Percentiles rank a stretch among this genome's conserved stretches.
phyloP scores from a whole-genome alignment of 1,139 yeast species.

The Lodderomyces margitis region DNA sequence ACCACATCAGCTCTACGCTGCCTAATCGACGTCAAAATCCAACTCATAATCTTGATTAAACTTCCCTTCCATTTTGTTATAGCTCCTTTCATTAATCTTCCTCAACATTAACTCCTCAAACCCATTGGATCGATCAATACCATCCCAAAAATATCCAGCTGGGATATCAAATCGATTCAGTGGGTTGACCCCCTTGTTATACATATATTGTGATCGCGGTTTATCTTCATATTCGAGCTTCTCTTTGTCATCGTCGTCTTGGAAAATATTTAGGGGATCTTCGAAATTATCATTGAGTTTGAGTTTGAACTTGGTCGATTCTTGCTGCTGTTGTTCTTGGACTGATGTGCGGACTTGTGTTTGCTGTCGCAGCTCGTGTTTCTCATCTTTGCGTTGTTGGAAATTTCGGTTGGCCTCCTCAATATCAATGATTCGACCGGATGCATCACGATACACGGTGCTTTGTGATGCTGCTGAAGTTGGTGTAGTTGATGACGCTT shows the following conservation, averaged over 20 bases:
- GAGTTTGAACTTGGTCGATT: constrained; percentile 32
- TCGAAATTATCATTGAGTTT: constrained; percentile 37
- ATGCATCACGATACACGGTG: constrained; percentile 41
- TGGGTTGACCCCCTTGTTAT: constrained; percentile 52
- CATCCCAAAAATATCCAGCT: constrained; percentile 93
- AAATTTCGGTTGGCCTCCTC: constrained; percentile 29
- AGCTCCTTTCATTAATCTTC: constrained; percentile 47
- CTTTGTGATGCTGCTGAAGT: constrained; percentile 5
- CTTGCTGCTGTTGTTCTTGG: constrained; percentile 20
- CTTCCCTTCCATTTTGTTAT: constrained; percentile 16
- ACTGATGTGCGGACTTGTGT: constrained; percentile 12
- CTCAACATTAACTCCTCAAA: constrained; percentile 68
- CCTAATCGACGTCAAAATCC: constrained; percentile 19
- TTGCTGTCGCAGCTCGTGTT: constrained; percentile 13
- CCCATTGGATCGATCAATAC: constrained; percentile 89
- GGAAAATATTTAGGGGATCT: constrained; percentile 65
- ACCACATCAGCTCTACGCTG: too few species aligned
- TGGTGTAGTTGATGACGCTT: constrained; percentile 1
- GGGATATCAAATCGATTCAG: constrained; percentile 71
- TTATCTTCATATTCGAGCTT: constrained; percentile 39
- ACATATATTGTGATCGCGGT: constrained; percentile 19
- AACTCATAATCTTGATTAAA: constrained; percentile 27
- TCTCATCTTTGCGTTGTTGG: constrained; percentile 31
- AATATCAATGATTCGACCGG: constrained; percentile 39
- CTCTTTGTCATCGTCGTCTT: constrained; percentile 6